phyloP scores from a whole-genome alignment of 208 protist species.

The Trypanosoma mega region DNA sequence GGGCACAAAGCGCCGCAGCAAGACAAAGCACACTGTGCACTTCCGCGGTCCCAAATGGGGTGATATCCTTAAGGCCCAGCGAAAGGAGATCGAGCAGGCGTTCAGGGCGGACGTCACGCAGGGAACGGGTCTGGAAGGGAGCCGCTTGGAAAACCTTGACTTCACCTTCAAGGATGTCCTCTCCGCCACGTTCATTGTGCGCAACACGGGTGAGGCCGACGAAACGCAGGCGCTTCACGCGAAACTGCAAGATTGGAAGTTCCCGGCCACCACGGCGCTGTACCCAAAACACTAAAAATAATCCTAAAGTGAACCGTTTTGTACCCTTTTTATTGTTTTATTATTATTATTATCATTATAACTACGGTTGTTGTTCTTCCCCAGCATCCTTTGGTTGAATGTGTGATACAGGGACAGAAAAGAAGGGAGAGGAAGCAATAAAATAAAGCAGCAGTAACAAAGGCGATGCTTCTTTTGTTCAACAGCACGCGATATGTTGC shows the following conservation, averaged over 20 bases:
- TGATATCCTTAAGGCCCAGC: slow-evolving; percentile 13
- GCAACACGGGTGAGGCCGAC: slow-evolving; percentile 21
- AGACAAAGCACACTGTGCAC: slow-evolving; percentile 59
- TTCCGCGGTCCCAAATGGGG: slow-evolving; percentile 14
- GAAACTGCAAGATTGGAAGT: slow-evolving; percentile 39
- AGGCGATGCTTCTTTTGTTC: no score
- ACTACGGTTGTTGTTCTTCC: slow-evolving; percentile 22
- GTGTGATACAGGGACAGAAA: not conserved
- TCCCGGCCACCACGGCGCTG: slow-evolving; percentile 33
- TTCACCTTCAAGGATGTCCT: slow-evolving; percentile 43
- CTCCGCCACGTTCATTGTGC: slow-evolving; percentile 8
- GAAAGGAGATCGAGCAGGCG: slow-evolving; percentile 46
- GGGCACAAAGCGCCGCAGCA: slow-evolving; percentile 3
- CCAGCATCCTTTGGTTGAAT: not conserved
- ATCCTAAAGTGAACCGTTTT: slow-evolving; percentile 23
- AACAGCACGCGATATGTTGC: no score
- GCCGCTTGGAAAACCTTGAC: slow-evolving; percentile 56
- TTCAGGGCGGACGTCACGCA: slow-evolving; percentile 52
- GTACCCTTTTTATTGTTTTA: slow-evolving; percentile 2
- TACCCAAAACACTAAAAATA: slow-evolving; percentile 32
- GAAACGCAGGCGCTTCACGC: slow-evolving; percentile 34
- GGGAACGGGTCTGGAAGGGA: slow-evolving; percentile 39
- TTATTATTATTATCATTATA: slow-evolving; percentile 3
- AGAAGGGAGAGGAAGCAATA: not conserved
- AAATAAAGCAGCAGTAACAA: no score